A percentile compares a stretch with the other conserved stretches of the same genome.
These are phyloP conservation scores for Solanum tacnaense DNA, from an alignment of 257 asterid genomes.

Conservation along the genomic window DNA sequence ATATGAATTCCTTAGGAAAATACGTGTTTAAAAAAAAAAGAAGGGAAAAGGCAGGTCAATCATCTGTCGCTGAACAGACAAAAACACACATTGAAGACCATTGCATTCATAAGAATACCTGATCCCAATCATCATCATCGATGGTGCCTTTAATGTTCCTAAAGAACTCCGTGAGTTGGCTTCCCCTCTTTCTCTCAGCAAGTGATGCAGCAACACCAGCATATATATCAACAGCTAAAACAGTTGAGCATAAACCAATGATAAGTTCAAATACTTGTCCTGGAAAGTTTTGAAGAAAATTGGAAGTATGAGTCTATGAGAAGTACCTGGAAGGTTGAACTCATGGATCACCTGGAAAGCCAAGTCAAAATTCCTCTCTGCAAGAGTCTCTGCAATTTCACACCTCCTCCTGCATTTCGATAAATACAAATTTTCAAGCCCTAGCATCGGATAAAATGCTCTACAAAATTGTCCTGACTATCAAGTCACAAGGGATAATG, in stretches of 20 bases:
- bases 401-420: slow-evolving; percentile 73
- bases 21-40: not conserved
- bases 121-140: slow-evolving; percentile 96
- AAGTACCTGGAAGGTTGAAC: slow-evolving; percentile 83
- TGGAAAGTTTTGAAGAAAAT: not conserved
- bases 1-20: not conserved
- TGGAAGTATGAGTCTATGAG: not conserved
- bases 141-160: slow-evolving; percentile 92
- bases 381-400: slow-evolving; percentile 91
- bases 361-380: slow-evolving; percentile 80
- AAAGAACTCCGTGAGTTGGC: slow-evolving; percentile 89
- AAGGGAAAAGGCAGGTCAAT: not conserved
- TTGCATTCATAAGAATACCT: slow-evolving; percentile 27
- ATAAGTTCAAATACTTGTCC: not conserved
- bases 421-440: not conserved
- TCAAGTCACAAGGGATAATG: not conserved
- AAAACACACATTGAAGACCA: not conserved
- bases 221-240: slow-evolving; percentile 87
- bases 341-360: slow-evolving; percentile 82
- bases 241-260: not conserved
- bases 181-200: slow-evolving; percentile 94
- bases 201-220: slow-evolving; percentile 97
- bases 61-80: not conserved
- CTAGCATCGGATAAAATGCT: not conserved
- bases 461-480: not conserved